These are phyloP conservation scores for Cymbopogon flexuosus DNA, from an alignment of 202 grass and related monocot species.

Conservation along the genomic window DNA sequence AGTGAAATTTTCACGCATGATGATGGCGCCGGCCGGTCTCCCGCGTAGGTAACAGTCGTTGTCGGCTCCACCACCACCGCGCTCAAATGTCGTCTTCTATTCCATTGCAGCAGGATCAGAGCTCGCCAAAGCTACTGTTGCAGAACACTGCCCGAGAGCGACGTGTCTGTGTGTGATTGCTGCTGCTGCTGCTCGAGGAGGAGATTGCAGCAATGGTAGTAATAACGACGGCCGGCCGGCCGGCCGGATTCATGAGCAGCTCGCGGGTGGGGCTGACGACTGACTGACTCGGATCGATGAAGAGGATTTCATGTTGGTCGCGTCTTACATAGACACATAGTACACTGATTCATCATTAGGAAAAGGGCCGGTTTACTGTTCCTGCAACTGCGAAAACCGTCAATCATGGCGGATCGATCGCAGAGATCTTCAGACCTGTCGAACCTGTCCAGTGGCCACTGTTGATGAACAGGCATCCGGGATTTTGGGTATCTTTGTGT, in stretches of 20 bases:
- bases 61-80: not conserved
- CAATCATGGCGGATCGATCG: slow-evolving; percentile 28
- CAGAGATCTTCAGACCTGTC: not conserved
- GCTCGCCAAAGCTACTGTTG: slow-evolving; percentile 20
- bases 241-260: not conserved
- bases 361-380: slow-evolving; percentile 18
- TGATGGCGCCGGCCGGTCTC: not conserved
- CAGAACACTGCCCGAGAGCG: slow-evolving; percentile 20
- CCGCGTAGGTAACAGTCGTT: not conserved
- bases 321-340: not conserved
- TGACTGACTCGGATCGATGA: not conserved
- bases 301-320: not conserved
- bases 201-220: not conserved
- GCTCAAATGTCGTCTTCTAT: not conserved
- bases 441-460: not conserved
- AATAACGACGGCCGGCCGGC: not conserved
- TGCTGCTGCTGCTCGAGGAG: not conserved
- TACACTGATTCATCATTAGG: slow-evolving; percentile 23
- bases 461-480: not conserved
- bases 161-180: not conserved
- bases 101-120: not conserved
- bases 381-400: not conserved
- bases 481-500: slow-evolving; percentile 7
- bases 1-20: not conserved
- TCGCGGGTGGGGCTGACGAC: too few species aligned